Percentiles rank a stretch among this genome's conserved stretches.
Conservation (phyloP, 345 rosid genomes). For the Acer saccharum region DNA sequence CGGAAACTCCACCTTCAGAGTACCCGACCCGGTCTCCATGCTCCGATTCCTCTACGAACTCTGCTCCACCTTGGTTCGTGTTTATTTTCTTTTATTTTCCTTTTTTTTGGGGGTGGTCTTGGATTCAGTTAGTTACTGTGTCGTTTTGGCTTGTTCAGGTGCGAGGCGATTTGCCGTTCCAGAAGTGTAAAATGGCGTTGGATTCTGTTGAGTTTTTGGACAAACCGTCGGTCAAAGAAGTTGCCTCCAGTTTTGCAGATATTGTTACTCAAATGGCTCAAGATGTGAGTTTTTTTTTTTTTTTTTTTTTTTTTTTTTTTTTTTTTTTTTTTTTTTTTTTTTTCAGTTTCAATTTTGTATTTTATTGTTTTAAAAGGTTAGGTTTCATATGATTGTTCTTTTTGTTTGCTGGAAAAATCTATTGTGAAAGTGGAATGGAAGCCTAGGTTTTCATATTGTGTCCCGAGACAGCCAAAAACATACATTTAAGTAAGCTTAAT, state of each 20-base stretch:
- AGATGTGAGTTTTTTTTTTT: slow-evolving; percentile 55
- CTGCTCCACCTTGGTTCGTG: slow-evolving; percentile 70
- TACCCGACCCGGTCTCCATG: slow-evolving; percentile 62
- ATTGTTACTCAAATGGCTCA: slow-evolving; percentile 89
- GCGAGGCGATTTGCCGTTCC: slow-evolving; percentile 86
- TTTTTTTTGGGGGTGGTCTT: background rate
- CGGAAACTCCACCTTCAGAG: slow-evolving; percentile 59
- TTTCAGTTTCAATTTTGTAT: background rate
- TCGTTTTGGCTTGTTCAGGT: slow-evolving; percentile 47
- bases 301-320: background rate
- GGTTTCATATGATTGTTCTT: background rate
- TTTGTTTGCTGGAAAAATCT: background rate
- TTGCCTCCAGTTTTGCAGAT: slow-evolving; percentile 77
- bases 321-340: background rate
- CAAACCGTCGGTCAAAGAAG: slow-evolving; percentile 47
- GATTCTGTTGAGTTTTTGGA: slow-evolving; percentile 66
- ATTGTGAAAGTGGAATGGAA: background rate
- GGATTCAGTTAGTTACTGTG: background rate
- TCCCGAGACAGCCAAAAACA: background rate
- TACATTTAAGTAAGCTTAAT: background rate
- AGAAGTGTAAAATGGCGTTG: slow-evolving; percentile 75
- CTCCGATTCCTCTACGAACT: slow-evolving; percentile 95
- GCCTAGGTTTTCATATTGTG: background rate
- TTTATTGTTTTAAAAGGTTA: background rate
- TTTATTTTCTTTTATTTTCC: background rate